Conservation (phyloP, 768 basidiomycete species). For the Lentinula detonsa region DNA sequence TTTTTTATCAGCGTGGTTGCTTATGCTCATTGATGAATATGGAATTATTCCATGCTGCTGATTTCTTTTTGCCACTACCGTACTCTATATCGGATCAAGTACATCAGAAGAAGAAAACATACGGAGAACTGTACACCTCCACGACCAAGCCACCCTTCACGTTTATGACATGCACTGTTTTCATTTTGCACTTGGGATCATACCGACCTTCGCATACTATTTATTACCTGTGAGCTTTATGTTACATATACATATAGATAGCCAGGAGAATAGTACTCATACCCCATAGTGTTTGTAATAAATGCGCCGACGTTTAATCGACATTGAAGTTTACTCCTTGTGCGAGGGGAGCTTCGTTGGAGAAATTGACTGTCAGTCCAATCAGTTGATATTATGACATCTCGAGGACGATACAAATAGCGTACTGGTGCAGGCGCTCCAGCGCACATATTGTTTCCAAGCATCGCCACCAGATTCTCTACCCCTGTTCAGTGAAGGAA, state of each 20-base stretch:
- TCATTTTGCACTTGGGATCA: neutral
- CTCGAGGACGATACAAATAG: conserved; percentile 4
- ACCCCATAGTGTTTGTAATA: neutral
- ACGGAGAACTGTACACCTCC: neutral
- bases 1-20: neutral
- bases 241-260: neutral
- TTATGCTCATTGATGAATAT: neutral
- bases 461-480: conserved; percentile 96
- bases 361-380: conserved; percentile 67
- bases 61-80: neutral
- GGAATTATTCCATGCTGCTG: conserved; percentile 4
- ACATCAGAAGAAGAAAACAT: conserved; percentile 6
- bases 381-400: conserved; percentile 5
- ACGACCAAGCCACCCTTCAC: conserved; percentile 4
- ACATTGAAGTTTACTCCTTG: conserved; percentile 80
- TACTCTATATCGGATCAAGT: conserved; percentile 4
- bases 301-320: neutral
- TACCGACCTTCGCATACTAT: neutral
- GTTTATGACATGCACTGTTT: neutral
- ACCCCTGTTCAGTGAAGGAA: conserved; percentile 53
- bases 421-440: conserved; percentile 79
- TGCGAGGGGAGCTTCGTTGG: conserved; percentile 81
- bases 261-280: too few species aligned
- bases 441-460: conserved; percentile 97
- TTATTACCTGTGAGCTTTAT: neutral